Base-by-base conservation (phyloP, 2,329 filamentous ascomycete genomes). In the Blastomyces parvus region DNA sequence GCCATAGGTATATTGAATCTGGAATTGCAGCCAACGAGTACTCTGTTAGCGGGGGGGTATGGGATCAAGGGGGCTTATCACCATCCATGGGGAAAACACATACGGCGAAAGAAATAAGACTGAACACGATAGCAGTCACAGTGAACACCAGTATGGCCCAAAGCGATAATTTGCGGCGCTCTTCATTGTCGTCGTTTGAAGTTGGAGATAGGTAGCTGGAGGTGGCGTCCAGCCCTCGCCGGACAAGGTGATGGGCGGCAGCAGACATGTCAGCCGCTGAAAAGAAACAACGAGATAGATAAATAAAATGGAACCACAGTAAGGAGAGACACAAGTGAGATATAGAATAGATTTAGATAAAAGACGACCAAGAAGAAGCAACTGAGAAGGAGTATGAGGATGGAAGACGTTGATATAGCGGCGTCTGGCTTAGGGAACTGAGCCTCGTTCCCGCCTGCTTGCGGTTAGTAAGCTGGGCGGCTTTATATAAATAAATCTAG, bases 1-100 rank as follows among this genome's bases (percentile, higher is more conserved):
- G 63, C 82, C 82, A 67, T 86, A 82, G 55, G 83, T 85, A 75
- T 88, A 89, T 60, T 77, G 72, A 57, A 81, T 69, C 78, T 80
- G 63, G 19, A 65, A 27, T 52, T 27, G 48, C 13, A 52, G 19
- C 13, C 22, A 52, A 27, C 19, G 27, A 27, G 17, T 27, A 27
- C 3, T 3, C 1, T 19, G 19, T 44, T 17, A 14, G 25, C 14
- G 25, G 48, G 1, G 25, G 48, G 9, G 46, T 7, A 48, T 30
- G 13, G 48, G 13, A 30, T 27, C 25, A 13, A 52, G 8, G 25
- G 36, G 9, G 36, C 3, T 11, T 17, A 14, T 30, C 30, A 38
- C 9, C 27, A 38, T 25, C 11, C 17, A 25, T 42, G 27, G 33
- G 14, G 36, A n/a, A 58, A 36, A 14, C 36, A 58, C 55, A 27